Percentiles rank a stretch among this genome's conserved stretches.
Evolutionary conservation across 2,329 filamentous ascomycete genomes (phyloP).

Genomic region (Harringtonia lauricola): DNA sequence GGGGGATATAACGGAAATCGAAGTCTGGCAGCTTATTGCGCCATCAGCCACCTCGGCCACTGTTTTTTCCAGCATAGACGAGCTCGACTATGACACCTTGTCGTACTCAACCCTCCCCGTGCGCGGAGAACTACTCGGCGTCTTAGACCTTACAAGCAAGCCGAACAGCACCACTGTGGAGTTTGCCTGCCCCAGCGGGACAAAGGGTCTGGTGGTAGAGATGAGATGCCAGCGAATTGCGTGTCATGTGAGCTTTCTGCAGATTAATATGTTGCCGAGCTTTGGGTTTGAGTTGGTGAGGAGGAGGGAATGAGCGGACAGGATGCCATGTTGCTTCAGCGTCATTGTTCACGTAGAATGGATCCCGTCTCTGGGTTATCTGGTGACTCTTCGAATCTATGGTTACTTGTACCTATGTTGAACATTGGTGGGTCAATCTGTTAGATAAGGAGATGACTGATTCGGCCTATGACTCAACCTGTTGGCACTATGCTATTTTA

Average conservation of each 20-base stretch:
- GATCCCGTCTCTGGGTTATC: too few species aligned
- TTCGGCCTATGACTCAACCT: too few species aligned
- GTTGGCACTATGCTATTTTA: too few species aligned
- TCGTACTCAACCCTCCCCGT: not conserved
- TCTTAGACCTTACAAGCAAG: not conserved
- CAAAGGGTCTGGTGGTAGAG: not conserved
- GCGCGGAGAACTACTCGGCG: constrained; percentile 1
- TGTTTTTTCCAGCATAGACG: not conserved
- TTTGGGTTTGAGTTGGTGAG: not conserved
- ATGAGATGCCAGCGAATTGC: constrained; percentile 1
- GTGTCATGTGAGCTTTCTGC: constrained; percentile 1
- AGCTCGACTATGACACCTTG: constrained; percentile 1
- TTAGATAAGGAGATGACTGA: too few species aligned
- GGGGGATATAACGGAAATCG: constrained; percentile 1
- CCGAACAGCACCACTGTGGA: not conserved
- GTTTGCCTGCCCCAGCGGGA: not conserved
- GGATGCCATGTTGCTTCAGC: too few species aligned
- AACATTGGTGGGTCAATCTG: too few species aligned
- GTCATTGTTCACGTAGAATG: too few species aligned
- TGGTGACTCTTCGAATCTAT: too few species aligned
- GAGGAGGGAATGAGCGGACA: not conserved
- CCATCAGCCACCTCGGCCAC: not conserved
- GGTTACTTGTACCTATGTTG: too few species aligned
- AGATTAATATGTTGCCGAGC: not conserved
- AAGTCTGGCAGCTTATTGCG: constrained; percentile 1